A percentile compares a stretch with the other conserved stretches of the same genome.
Evolutionary conservation across 163 green algal genomes (phyloP).

Genomic region (Scenedesmus sp.): DNA sequence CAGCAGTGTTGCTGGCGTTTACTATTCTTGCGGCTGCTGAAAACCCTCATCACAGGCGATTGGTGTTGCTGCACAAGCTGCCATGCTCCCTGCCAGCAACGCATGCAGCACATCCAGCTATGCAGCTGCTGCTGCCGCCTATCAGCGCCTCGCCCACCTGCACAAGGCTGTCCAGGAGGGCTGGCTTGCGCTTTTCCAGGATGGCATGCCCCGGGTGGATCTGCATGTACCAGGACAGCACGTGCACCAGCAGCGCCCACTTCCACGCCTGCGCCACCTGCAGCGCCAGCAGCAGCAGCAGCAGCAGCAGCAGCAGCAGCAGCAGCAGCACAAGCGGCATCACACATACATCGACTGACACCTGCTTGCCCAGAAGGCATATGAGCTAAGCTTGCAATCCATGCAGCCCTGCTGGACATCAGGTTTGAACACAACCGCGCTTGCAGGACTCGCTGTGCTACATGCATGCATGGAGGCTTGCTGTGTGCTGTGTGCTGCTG

Average conservation of each 20-base stretch:
- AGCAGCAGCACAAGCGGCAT: neutral
- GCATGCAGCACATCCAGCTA: neutral
- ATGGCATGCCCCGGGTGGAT: conserved; percentile 85
- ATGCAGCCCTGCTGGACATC: too few relatives aligned
- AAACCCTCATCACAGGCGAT: too few relatives aligned
- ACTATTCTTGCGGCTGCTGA: too few relatives aligned
- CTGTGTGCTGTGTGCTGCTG: neutral
- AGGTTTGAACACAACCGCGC: neutral
- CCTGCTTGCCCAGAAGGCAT: too few relatives aligned
- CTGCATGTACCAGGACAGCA: conserved; percentile 85
- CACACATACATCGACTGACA: neutral
- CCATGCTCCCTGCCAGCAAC: neutral
- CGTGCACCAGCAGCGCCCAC: conserved; percentile 77
- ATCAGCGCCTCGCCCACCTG: conserved; percentile 73
- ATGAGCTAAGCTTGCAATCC: too few relatives aligned
- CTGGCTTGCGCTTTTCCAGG: conserved; percentile 84
- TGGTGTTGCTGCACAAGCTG: too few relatives aligned
- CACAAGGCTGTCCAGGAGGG: conserved; percentile 87
- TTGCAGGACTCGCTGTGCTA: neutral
- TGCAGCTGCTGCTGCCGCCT: neutral
- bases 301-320: neutral
- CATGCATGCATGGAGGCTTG: neutral
- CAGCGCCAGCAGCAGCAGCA: neutral
- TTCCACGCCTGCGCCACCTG: conserved; percentile 64
- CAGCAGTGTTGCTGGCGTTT: too few relatives aligned